phyloP scores from a whole-genome alignment of 768 basidiomycete genomes.

The Rhodotorula taiwanensis region DNA sequence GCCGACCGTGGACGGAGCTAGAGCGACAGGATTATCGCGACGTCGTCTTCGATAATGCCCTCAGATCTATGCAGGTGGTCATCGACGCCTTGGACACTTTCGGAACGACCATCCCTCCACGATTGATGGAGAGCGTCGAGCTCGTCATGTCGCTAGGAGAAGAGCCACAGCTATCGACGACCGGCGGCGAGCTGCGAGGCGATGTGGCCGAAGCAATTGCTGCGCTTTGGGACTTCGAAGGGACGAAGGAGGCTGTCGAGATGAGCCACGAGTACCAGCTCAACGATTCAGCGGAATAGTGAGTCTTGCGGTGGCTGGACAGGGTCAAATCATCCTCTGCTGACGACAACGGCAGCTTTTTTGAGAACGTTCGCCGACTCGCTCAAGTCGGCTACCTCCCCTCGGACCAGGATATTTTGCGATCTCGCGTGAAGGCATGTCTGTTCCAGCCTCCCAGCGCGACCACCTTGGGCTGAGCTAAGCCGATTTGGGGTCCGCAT shows the following conservation, averaged over 20 bases:
- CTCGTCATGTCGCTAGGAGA: constrained; percentile 70
- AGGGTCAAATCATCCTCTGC: too few species aligned
- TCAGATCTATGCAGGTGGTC: constrained; percentile 92
- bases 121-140: constrained; percentile 61
- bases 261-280: constrained; percentile 89
- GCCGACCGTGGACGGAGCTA: constrained; percentile 72
- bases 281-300: constrained; percentile 86
- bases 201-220: constrained; percentile 52
- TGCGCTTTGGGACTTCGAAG: constrained; percentile 68
- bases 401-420: constrained; percentile 82
- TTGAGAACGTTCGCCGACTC: constrained; percentile 81
- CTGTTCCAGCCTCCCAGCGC: too few species aligned
- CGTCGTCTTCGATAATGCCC: constrained; percentile 85
- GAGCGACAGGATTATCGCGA: constrained; percentile 88
- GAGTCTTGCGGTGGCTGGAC: not conserved
- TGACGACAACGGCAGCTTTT: constrained; percentile 61
- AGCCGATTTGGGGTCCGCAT: too few species aligned
- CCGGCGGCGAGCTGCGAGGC: constrained; percentile 62
- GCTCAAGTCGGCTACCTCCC: constrained; percentile 67
- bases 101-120: constrained; percentile 61
- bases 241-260: constrained; percentile 73
- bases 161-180: constrained; percentile 64
- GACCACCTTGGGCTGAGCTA: too few species aligned
- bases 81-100: constrained; percentile 84
- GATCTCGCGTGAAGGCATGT: constrained; percentile 90